Base-by-base conservation (phyloP, 306 rosid genomes). In the Neltuma alba region DNA sequence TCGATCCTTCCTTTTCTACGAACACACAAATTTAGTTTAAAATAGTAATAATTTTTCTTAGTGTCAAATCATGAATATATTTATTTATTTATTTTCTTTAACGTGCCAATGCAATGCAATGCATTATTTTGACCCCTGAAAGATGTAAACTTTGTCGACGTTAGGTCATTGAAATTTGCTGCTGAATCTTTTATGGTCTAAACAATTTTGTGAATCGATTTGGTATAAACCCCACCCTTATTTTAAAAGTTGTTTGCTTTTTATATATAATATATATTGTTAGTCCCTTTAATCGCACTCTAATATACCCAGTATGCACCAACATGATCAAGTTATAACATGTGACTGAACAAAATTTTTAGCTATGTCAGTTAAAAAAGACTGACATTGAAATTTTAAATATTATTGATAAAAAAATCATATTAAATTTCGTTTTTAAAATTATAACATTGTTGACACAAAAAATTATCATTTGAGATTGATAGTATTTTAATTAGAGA, bases 31-130 rank as follows among this genome's bases (percentile, higher is more conserved):
- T 2, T 4, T n/a, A n/a, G n/a, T n/a, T 54, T n/a, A 54, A 21
- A 41, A 54, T 54, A 54, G 8, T 21, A 54, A 54, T 54, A 54
- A 63, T 15, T 16, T 31, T 16, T 9, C 3, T 63, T 63, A 31
- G 7, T 63, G 27, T 63, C 69, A 33, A 33, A 63, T 63, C 69
- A 63, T 63, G 69, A 63, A 63, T 33, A n/a, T n/a, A n/a, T n/a
- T n/a, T n/a, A n/a, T n/a, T n/a, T n/a, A n/a, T n/a, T n/a, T n/a
- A 61, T 33, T 33, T 31, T 33, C 28, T 2, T 54, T 33, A 30
- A 14, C 9, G 20, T 62, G 37, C 23, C 68, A 30, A 61, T 28
- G n/a, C 21, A 62, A 20, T 52, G 12, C 23, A 54, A 33, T 33
- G 36, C 36, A 33, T 33, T n/a, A 45, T 16, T 62, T 62, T 16